Base-by-base conservation (phyloP, 331 rosid genomes). In the Quercus lobata region DNA sequence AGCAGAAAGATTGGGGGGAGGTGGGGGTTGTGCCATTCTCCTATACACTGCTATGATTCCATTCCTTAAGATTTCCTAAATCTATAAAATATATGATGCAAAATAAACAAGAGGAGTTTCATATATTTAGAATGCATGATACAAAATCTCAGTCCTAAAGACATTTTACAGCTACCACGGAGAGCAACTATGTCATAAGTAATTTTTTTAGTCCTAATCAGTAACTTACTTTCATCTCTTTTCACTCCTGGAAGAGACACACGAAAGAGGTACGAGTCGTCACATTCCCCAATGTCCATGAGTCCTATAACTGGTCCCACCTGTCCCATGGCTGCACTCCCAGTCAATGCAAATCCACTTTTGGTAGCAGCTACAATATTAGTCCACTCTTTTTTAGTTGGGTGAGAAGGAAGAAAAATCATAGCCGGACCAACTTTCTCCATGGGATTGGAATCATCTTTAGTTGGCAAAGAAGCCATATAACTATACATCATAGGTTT, bases 271-370 rank as follows among this genome's bases (percentile, higher is more conserved):
- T 78, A 88, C 0, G 89, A 57, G 56, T 88, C 91, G 37, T 85
- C 84, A 79, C 87, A 83, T 81, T 88, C 87, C 76, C 89, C 91
- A 61, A 88, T 83, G 61, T 88, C 91, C 79, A 83, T 32, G 56
- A 78, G 87, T 63, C 89, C 89, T 6, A 88, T 37, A 32, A 37
- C 74, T 9, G 89, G 89, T 6, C 91, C 91, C 46, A 78, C 79
- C 69, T 58, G 75, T 32, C 83, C 87, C 70, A 25, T 32, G 60
- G 86, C 86, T 27, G 84, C 89, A 52, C 81, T 85, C 79, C 89
- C 87, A 2, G 89, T 85, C 83, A 85, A 69, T 12, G 29, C 82
- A 76, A 87, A 73, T 17, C 86, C 86, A 57, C 41, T 81, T 32
- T 81, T 83, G 17, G 87, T 76, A 78, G 84, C 86, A 56, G 87